These are phyloP conservation scores for Sarocladium kiliense DNA, from an alignment of 2,329 filamentous ascomycete species.

Conservation along the genomic window DNA sequence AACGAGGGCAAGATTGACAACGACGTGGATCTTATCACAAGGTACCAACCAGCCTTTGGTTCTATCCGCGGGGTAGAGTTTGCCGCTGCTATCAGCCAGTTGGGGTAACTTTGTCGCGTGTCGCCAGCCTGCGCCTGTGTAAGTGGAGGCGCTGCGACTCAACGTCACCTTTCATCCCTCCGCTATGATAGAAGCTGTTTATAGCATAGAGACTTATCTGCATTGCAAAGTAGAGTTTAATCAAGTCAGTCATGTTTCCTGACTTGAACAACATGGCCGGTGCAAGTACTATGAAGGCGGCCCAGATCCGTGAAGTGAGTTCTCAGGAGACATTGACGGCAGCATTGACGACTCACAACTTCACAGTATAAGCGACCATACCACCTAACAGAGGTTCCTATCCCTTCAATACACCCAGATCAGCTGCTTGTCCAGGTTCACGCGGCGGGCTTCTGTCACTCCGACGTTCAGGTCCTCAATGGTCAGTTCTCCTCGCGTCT, in stretches of 20 bases:
- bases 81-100: not conserved
- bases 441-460: constrained; percentile 32
- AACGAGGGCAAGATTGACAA: not conserved
- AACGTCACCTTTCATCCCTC: not conserved
- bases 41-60: too few species aligned
- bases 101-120: not conserved
- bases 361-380: constrained; percentile 25
- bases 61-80: not conserved
- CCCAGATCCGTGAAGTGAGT: constrained; percentile 15
- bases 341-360: not conserved
- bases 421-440: constrained; percentile 26
- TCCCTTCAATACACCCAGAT: constrained; percentile 19
- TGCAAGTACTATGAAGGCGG: constrained; percentile 15
- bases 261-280: not conserved
- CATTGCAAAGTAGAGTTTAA: too few species aligned
- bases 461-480: constrained; percentile 28
- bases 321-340: not conserved
- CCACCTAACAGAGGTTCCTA: constrained; percentile 14
- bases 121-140: not conserved
- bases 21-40: not conserved
- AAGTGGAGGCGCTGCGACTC: not conserved
- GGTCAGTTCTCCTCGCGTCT: constrained; percentile 24
- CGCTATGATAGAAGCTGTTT: too few species aligned
- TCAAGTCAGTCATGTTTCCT: too few species aligned
- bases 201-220: too few species aligned